Conservation (phyloP, 2,329 filamentous ascomycete species). For the Hymenoscyphus fraxineus region DNA sequence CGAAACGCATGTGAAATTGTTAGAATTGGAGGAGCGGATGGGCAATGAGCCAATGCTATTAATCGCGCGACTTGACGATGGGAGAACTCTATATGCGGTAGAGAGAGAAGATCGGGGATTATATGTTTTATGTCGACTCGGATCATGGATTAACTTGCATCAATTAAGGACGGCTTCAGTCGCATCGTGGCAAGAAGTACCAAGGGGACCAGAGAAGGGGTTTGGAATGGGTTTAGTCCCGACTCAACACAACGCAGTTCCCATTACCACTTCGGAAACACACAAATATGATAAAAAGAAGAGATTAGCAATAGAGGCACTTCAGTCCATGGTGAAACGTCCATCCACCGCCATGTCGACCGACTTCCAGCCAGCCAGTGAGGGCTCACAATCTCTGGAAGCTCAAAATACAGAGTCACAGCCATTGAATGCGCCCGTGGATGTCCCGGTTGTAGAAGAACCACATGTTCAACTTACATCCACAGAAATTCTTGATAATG, state of each 20-base stretch:
- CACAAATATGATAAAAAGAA: slow-evolving; percentile 45
- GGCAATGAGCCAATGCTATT: slow-evolving; percentile 53
- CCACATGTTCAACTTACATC: slow-evolving; percentile 36
- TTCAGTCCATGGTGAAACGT: slow-evolving; percentile 57
- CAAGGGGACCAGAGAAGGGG: slow-evolving; percentile 27
- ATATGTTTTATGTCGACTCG: slow-evolving; percentile 67
- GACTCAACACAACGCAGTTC: background rate
- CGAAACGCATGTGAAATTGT: slow-evolving; percentile 58
- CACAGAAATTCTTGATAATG: slow-evolving; percentile 53
- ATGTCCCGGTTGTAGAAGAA: slow-evolving; percentile 10
- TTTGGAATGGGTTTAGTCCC: background rate
- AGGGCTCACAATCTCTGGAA: slow-evolving; percentile 11
- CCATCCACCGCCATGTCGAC: slow-evolving; percentile 25
- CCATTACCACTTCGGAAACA: slow-evolving; percentile 20
- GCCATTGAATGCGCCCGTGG: background rate
- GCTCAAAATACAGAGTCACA: slow-evolving; percentile 9
- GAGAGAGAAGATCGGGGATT: slow-evolving; percentile 59
- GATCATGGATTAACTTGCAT: slow-evolving; percentile 60
- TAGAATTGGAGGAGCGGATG: slow-evolving; percentile 61
- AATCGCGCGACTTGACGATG: slow-evolving; percentile 56
- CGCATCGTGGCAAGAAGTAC: slow-evolving; percentile 38
- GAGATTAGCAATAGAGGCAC: slow-evolving; percentile 57
- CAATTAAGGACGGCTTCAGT: slow-evolving; percentile 50
- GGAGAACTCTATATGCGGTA: slow-evolving; percentile 55
- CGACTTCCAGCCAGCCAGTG: slow-evolving; percentile 18